These are phyloP conservation scores for Coniella vitis DNA, from an alignment of 2,329 filamentous ascomycete species.

Conservation along the genomic window DNA sequence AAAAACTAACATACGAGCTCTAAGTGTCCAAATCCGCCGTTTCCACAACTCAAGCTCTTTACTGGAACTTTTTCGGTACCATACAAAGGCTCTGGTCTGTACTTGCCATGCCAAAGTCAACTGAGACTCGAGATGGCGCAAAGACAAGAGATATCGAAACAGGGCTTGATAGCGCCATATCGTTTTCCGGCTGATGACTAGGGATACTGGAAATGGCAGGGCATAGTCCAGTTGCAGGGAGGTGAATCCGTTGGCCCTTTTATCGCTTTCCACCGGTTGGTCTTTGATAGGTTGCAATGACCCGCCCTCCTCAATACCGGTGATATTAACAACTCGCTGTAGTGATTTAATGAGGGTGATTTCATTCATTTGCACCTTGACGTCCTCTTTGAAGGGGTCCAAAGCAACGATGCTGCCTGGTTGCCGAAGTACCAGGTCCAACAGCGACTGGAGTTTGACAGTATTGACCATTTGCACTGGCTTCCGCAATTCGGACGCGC, in stretches of 20 bases:
- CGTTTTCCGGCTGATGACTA: conserved; percentile 93
- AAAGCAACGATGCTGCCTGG: conserved; percentile 88
- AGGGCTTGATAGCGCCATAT: conserved; percentile 95
- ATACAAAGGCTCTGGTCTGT: conserved; percentile 72
- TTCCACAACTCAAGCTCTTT: conserved; percentile 84
- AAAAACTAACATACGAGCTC: conserved; percentile 92
- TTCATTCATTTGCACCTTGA: conserved; percentile 96
- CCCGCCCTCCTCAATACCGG: conserved; percentile 87
- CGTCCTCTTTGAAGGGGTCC: conserved; percentile 96
- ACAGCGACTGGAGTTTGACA: conserved; percentile 84
- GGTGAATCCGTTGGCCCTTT: conserved; percentile 83
- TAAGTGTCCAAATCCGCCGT: conserved; percentile 80
- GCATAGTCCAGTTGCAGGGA: conserved; percentile 90
- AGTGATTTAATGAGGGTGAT: conserved; percentile 87
- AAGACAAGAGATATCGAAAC: conserved; percentile 85
- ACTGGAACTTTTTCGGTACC: conserved; percentile 73
- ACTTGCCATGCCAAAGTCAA: conserved; percentile 85
- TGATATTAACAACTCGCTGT: conserved; percentile 94
- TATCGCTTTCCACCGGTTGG: conserved; percentile 68
- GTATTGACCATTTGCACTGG: conserved; percentile 84
- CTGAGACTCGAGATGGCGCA: conserved; percentile 83
- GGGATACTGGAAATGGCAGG: conserved; percentile 88
- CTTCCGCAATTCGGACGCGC: conserved; percentile 83
- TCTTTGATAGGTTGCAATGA: conserved; percentile 66
- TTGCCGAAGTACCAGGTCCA: conserved; percentile 95